Conservation (phyloP, 2,329 filamentous ascomycete species). For the Colletotrichum spinosum region DNA sequence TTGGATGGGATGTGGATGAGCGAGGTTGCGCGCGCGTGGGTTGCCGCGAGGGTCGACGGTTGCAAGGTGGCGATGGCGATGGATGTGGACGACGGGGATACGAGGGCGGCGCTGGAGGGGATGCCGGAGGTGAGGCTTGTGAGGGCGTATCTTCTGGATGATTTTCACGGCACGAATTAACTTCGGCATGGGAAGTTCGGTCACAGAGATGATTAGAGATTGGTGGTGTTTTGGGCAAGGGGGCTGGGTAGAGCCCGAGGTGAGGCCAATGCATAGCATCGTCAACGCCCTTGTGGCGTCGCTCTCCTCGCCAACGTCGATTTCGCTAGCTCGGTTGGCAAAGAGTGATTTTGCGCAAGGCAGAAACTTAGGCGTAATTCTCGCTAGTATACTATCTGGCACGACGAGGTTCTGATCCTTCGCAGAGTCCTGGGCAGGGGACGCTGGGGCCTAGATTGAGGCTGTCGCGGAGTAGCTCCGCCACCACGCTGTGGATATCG, state of each 20-base stretch:
- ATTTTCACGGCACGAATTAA: background rate
- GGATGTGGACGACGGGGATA: background rate
- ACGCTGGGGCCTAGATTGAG: background rate
- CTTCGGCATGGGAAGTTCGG: background rate
- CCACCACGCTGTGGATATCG: conserved; percentile 8
- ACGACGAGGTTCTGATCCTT: conserved; percentile 2
- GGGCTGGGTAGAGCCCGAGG: no score
- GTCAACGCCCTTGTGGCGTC: conserved; percentile 1
- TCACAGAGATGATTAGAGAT: background rate
- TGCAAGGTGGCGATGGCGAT: background rate
- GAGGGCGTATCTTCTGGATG: conserved; percentile 16
- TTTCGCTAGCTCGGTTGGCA: background rate
- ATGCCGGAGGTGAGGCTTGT: conserved; percentile 31
- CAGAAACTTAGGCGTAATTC: background rate
- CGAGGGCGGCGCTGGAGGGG: background rate
- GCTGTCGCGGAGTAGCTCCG: conserved; percentile 12
- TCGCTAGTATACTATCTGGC: background rate
- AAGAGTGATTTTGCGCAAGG: background rate
- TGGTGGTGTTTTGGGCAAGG: background rate
- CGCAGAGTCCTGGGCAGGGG: conserved; percentile 13
- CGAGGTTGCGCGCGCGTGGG: conserved; percentile 28
- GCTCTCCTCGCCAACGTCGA: background rate
- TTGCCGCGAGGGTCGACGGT: conserved; percentile 1
- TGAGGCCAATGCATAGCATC: no score
- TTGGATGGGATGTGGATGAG: conserved; percentile 25